These are phyloP conservation scores for Cyclotella cryptica DNA, from an alignment of 108 stramenopile genomes.

Conservation along the genomic window DNA sequence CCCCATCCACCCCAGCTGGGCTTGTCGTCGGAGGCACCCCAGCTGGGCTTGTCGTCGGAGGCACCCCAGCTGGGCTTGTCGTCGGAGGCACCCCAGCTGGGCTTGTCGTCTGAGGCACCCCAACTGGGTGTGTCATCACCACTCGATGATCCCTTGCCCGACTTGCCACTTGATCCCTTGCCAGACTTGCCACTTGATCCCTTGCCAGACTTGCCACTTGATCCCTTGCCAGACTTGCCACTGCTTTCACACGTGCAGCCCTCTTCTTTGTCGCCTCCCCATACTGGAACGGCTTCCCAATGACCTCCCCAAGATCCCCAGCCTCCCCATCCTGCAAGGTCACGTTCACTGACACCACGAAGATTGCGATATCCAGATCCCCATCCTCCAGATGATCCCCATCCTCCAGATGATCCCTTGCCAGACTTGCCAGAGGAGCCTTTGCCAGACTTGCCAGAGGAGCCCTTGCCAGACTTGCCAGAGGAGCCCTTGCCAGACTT, in stretches of 20 bases:
- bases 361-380: not conserved
- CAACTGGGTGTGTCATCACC: not conserved
- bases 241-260: not conserved
- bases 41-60: too few relatives aligned
- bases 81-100: not conserved
- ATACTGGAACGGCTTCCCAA: conserved; percentile 2
- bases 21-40: too few relatives aligned
- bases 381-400: conserved; percentile 11
- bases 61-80: too few relatives aligned
- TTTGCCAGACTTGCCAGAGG: not conserved
- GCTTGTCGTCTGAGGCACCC: not conserved
- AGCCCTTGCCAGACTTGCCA: conserved; percentile 14
- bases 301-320: conserved; percentile 9
- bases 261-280: not conserved
- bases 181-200: not conserved
- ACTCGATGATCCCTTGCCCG: not conserved
- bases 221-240: conserved; percentile 3
- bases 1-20: too few relatives aligned
- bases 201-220: conserved; percentile 7
- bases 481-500: not conserved
- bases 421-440: not conserved
- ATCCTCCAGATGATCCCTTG: not conserved
- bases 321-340: not conserved
- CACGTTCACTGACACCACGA: not conserved
- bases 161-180: not conserved